A percentile compares a stretch with the other conserved stretches of the same genome.
These are phyloP conservation scores for Penicillium subrubescens DNA, from an alignment of 495 filamentous ascomycete genomes.

Conservation along the genomic window DNA sequence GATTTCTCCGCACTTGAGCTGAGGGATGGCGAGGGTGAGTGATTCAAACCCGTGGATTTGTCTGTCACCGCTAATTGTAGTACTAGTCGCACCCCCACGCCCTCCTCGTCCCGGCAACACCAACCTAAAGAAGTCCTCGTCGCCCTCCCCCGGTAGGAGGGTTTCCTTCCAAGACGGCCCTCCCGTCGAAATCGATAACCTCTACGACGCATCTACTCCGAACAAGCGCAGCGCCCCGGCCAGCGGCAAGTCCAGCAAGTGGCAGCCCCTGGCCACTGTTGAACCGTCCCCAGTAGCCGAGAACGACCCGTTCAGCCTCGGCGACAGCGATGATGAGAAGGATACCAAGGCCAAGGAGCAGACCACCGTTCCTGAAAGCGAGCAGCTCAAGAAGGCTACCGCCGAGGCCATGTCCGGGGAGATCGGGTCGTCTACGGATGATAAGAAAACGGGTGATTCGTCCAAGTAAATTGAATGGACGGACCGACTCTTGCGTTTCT, in stretches of 20 bases:
- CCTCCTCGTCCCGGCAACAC: slow-evolving; percentile 74
- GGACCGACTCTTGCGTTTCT: background rate
- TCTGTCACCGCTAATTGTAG: slow-evolving; percentile 19
- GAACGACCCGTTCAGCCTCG: slow-evolving; percentile 93
- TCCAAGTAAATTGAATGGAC: slow-evolving; percentile 28
- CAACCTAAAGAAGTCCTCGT: slow-evolving; percentile 72
- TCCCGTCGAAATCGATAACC: slow-evolving; percentile 74
- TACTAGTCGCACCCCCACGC: slow-evolving; percentile 50
- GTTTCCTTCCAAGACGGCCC: slow-evolving; percentile 79
- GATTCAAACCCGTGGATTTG: background rate
- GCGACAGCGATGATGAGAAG: slow-evolving; percentile 93
- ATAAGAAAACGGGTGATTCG: slow-evolving; percentile 31
- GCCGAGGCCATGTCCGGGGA: slow-evolving; percentile 54
- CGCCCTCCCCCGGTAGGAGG: slow-evolving; percentile 62
- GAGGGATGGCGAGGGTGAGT: slow-evolving; percentile 69
- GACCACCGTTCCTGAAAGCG: slow-evolving; percentile 63
- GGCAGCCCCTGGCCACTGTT: slow-evolving; percentile 88
- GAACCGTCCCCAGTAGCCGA: slow-evolving; percentile 87
- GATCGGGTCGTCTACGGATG: slow-evolving; percentile 27
- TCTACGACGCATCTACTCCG: slow-evolving; percentile 65
- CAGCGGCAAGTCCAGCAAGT: slow-evolving; percentile 79
- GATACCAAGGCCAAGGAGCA: slow-evolving; percentile 70
- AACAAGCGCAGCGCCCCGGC: slow-evolving; percentile 43
- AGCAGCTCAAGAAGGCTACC: slow-evolving; percentile 71
- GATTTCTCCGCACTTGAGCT: slow-evolving; percentile 90